Base-by-base conservation (phyloP, 148 eudicot genomes). In the Fagopyrum tataricum region DNA sequence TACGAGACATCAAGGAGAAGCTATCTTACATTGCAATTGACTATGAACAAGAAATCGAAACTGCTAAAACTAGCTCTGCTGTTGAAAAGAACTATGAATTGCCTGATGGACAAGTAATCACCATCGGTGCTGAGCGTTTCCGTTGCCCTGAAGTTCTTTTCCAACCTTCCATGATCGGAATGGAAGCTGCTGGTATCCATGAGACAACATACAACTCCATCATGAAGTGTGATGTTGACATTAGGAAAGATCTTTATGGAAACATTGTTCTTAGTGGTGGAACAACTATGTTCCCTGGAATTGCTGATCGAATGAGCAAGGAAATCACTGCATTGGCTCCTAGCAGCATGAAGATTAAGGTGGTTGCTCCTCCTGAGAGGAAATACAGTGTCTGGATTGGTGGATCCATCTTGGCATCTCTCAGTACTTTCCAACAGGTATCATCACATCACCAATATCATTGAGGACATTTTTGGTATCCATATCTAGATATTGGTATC, bases 181-280 rank as follows among this genome's bases (percentile, higher is more conserved):
- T 81, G 89, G 89, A 86, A 79, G 82, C 87, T 67, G 80, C 86
- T 1, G 87, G 87, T 70, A 86, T 86, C 18, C 89, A 86, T 37
- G 88, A 85, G 79, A 85, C 85, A 31, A 80, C 84, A 24, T 69
- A 69, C 49, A 69, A 69, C 72, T 69, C 72, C 13, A 18, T 69
- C 49, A 69, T 69, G 72, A 69, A 69, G 23, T 69, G 72, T 69
- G 72, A 69, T n/a, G 72, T 69, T 17, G 72, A 69, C 24, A 69
- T 69, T 14, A 69, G 47, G 48, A 69, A 69, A 21, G 72, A 69
- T 69, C 17, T 69, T 17, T 69, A 69, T 42, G 72, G 72, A 7
- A 69, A 69, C 31, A 69, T 69, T 18, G 72, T 69, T 24, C 72
- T 69, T 69, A 69, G 72, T 43, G 72, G 51, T 69, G 72, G 72